Percentiles rank a stretch among this genome's conserved stretches.
phyloP scores from a whole-genome alignment of 2,329 filamentous ascomycete genomes.

The Fusarium bactridioides region DNA sequence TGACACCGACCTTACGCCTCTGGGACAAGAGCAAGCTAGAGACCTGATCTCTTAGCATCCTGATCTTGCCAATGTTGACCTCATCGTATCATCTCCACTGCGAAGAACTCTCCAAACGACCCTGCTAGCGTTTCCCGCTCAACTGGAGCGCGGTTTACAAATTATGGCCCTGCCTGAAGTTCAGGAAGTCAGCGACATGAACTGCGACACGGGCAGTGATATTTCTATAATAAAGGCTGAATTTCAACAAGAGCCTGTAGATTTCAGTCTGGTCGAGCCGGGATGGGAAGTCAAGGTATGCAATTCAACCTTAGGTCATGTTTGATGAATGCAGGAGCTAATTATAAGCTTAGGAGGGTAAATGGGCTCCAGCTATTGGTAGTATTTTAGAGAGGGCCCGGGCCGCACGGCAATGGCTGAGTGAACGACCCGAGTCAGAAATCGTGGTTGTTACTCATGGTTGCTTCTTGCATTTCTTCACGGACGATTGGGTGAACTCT shows the following conservation, averaged over 20 bases:
- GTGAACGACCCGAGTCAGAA: neutral
- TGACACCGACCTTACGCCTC: neutral
- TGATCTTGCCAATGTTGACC: neutral
- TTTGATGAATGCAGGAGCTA: accelerated
- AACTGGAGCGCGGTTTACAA: neutral
- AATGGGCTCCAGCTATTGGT: neutral
- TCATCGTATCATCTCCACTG: neutral
- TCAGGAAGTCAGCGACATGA: neutral
- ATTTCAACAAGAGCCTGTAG: neutral
- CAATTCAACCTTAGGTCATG: accelerated
- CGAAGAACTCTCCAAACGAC: neutral
- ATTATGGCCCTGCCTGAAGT: neutral
- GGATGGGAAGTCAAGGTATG: neutral
- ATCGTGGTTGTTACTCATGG: neutral
- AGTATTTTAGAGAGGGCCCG: neutral
- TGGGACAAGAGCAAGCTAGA: neutral
- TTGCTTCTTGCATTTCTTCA: neutral
- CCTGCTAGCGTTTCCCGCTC: neutral
- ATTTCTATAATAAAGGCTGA: neutral
- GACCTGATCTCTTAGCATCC: neutral
- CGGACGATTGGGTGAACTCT: neutral
- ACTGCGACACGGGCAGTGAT: neutral
- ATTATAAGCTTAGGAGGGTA: neutral
- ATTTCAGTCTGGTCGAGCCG: neutral
- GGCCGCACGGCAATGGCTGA: neutral